These are phyloP conservation scores for Fusarium devonianum DNA, from an alignment of 2,329 filamentous ascomycete genomes.

Conservation along the genomic window DNA sequence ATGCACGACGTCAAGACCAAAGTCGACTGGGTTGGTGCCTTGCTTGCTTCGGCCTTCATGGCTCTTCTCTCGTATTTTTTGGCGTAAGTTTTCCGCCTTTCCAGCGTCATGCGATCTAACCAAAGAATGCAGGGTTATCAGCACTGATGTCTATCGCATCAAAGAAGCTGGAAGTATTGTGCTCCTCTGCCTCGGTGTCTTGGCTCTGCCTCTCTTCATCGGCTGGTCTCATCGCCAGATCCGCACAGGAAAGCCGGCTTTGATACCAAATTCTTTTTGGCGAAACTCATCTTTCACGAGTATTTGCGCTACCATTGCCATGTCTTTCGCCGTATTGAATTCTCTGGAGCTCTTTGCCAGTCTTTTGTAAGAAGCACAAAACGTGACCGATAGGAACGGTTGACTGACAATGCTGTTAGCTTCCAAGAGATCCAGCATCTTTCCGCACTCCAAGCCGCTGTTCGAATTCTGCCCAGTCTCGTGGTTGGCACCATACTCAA, in stretches of 20 bases:
- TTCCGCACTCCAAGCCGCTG: constrained; percentile 53
- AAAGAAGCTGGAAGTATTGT: constrained; percentile 53
- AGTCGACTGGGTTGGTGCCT: constrained; percentile 63
- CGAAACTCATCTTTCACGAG: constrained; percentile 62
- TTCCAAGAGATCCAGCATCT: constrained; percentile 59
- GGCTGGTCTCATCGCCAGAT: constrained; percentile 62
- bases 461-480: constrained; percentile 56
- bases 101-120: constrained; percentile 3
- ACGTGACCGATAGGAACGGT: background rate
- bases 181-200: constrained; percentile 53
- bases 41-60: constrained; percentile 55
- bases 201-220: constrained; percentile 57
- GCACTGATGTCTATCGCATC: constrained; percentile 51
- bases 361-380: constrained; percentile 53
- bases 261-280: constrained; percentile 71
- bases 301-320: constrained; percentile 59
- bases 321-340: constrained; percentile 56
- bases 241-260: constrained; percentile 53
- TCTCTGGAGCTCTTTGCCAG: constrained; percentile 56
- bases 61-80: constrained; percentile 61
- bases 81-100: constrained; percentile 49
- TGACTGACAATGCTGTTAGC: constrained; percentile 41
- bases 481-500: constrained; percentile 53
- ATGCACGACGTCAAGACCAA: constrained; percentile 43
- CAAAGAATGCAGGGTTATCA: constrained; percentile 42